Conservation (phyloP, 257 asterid species). For the Scutellaria barbata region DNA sequence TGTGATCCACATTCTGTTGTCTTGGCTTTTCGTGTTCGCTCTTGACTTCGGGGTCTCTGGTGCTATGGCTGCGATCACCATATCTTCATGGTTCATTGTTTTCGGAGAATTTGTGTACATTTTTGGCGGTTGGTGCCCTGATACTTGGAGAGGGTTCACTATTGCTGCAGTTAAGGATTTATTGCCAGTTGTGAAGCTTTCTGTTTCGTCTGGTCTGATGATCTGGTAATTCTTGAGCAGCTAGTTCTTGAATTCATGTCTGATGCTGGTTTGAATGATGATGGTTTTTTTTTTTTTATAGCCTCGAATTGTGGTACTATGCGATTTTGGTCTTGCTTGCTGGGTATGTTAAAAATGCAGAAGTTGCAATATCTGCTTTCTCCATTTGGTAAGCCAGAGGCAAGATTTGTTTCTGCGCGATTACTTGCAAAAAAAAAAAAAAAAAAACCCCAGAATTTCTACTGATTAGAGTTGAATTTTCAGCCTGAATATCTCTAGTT, state of each 20-base stretch:
- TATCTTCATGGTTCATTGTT: constrained; percentile 39
- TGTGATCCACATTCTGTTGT: constrained; percentile 26
- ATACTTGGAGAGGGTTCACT: constrained; percentile 56
- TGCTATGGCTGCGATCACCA: constrained; percentile 37
- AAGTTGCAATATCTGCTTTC: constrained; percentile 49
- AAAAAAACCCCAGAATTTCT: constrained; percentile 19
- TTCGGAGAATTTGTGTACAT: constrained; percentile 33
- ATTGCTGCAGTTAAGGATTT: constrained; percentile 54
- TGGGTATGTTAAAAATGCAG: constrained; percentile 49
- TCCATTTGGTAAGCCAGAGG: constrained; percentile 42
- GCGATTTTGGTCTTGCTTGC: constrained; percentile 47
- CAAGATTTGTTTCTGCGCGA: neutral
- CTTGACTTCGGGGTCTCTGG: constrained; percentile 30
- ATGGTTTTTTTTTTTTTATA: constrained; percentile 8
- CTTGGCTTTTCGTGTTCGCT: constrained; percentile 36
- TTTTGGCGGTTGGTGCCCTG: constrained; percentile 57
- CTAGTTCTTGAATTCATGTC: neutral
- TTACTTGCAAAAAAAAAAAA: neutral
- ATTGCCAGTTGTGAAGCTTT: constrained; percentile 33
- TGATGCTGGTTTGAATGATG: neutral
- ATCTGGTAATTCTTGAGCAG: constrained; percentile 21
- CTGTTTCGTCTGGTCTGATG: constrained; percentile 39
- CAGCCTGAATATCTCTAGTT: constrained; percentile 60
- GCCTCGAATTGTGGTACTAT: constrained; percentile 58
- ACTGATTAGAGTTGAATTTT: constrained; percentile 16